Evolutionary conservation across 805 yeast species (phyloP).

Genomic region (Saccharomycopsis sp.): DNA sequence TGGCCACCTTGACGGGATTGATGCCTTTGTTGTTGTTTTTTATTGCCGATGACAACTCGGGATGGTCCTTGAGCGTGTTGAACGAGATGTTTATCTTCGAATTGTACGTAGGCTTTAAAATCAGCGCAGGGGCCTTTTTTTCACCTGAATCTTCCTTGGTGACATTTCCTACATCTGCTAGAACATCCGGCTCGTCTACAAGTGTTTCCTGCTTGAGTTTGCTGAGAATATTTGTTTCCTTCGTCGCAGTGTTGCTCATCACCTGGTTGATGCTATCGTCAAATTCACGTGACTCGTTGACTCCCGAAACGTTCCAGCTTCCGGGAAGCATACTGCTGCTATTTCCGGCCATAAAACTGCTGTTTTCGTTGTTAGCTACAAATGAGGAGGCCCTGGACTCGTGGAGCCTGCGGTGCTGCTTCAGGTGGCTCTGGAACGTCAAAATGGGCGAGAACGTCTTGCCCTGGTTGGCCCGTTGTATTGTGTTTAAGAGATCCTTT

Average conservation of each 20-base stretch:
- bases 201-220: not conserved
- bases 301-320: not conserved
- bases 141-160: not conserved
- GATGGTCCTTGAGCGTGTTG: constrained; percentile 21
- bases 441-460: not conserved
- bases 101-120: not conserved
- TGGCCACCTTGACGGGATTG: constrained; percentile 31
- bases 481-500: not conserved
- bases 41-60: constrained; percentile 24
- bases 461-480: not conserved
- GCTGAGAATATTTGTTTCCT: not conserved
- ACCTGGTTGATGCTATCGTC: not conserved
- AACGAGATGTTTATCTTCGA: constrained; percentile 23
- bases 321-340: not conserved
- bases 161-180: not conserved
- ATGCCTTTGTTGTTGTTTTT: constrained; percentile 24
- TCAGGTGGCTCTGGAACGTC: not conserved
- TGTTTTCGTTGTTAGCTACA: not conserved
- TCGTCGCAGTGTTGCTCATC: not conserved
- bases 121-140: not conserved
- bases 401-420: not conserved
- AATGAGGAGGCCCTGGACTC: not conserved
- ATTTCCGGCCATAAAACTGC: not conserved
- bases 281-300: not conserved
- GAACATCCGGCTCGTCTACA: not conserved